Base-by-base conservation (phyloP, 192 early-diverging fungal genomes). In the Kickxella alabastrina region DNA sequence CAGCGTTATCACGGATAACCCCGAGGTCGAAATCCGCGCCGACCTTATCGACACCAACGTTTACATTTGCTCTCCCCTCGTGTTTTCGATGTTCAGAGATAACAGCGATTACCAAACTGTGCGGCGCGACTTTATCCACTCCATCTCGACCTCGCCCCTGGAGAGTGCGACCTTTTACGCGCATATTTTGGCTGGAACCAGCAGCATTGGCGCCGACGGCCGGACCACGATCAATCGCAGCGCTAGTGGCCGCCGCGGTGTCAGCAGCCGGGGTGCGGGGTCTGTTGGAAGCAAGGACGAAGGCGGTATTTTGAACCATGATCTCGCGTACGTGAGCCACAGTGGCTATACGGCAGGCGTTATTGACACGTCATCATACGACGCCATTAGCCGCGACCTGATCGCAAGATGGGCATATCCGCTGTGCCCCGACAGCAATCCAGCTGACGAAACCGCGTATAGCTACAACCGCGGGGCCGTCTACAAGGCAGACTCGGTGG, bases 51-150 rank as follows among this genome's bases (percentile, higher is more conserved):
- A 99, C 75, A 89, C 87, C 59, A 87, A 85, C 17, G 79, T 99
- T 40, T 92, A 92, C 48, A 91, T 98, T 38, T 98, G 96, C 77
- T 88, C 91, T 10, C 80, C 90, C 5, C 91, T 93, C 44, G 91
- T 93, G 4, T 87, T 91, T 19, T 83, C 91, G 2, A 78, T 95
- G 46, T 96, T 97, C 55, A 91, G 87, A 8, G 94, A 98, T 61
- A 97, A 97, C 78, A 97, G 96, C 79, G 96, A 98, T 77, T 98
- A 92, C 72, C 93, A 95, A 67, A 83, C 87, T 43, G 79, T 96
- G 39, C 82, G 92, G 18, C 75, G 77, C 19, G 88, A 98, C 71
- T 98, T 98, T 73, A 83, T 96, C 31, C 79, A 84, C 23, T 92
- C 92, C 21, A 91, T 95, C 52, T 59, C 97, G 46, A 86, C 85